Evolutionary conservation across 1,139 yeast species (phyloP).

Genomic region (Candida sanyaensis): DNA sequence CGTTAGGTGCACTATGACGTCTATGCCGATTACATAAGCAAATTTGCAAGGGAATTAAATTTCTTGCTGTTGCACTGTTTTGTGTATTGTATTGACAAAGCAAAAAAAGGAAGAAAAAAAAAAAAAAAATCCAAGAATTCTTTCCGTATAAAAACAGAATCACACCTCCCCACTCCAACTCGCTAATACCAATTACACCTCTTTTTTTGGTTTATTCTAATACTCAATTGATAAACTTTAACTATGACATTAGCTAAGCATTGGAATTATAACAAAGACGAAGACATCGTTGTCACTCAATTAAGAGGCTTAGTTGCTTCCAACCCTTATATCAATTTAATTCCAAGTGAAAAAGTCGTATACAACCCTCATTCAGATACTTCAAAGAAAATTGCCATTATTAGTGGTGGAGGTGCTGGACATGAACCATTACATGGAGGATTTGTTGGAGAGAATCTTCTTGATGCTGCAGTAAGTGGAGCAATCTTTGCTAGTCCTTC

Average conservation of each 20-base stretch:
- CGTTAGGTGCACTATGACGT: no score
- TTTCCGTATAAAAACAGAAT: no score
- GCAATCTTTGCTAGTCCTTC: constrained; percentile 90
- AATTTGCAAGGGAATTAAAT: no score
- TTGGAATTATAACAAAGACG: constrained; percentile 47
- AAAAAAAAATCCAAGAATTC: no score
- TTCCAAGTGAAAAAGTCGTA: constrained; percentile 70
- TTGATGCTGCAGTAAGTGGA: constrained; percentile 90
- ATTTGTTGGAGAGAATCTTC: constrained; percentile 77
- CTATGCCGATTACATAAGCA: no score
- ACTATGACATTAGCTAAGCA: constrained; percentile 34
- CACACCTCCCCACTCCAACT: no score
- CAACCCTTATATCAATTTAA: constrained; percentile 64
- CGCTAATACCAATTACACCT: no score
- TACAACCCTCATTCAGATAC: constrained; percentile 43
- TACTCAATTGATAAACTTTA: background rate
- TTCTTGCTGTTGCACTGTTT: no score
- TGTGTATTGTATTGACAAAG: no score
- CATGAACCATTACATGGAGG: constrained; percentile 96
- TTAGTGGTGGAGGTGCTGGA: constrained; percentile 95
- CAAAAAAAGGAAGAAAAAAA: no score
- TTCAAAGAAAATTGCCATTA: constrained; percentile 59
- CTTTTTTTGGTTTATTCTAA: no score
- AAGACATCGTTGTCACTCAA: constrained; percentile 65
- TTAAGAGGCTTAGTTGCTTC: constrained; percentile 68